Base-by-base conservation (phyloP, 768 basidiomycete genomes). In the Lentinula sp. region DNA sequence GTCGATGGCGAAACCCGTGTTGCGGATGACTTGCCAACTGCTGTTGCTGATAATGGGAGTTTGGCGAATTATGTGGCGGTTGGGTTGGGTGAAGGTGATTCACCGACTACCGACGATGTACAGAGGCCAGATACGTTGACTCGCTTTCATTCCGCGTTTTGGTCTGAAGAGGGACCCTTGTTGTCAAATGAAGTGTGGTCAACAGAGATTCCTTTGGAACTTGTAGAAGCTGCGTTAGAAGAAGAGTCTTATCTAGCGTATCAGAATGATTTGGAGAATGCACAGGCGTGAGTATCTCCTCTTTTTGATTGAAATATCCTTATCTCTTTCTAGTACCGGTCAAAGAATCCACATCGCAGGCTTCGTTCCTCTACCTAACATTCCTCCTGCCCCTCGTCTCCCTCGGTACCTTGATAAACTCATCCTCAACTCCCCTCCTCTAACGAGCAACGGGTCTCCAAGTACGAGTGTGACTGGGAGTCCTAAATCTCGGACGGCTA, bases 391-490 rank as follows among this genome's bases (percentile, higher is more conserved):
- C 2, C 95, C 97, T 1, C 77, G 81, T 1, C 80, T 98, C 48
- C 97, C 97, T 0, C 77, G 95, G 1, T 93, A 98, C 68, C 77
- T 99, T 45, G 95, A 98, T 69, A 95, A 94, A 68, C 86, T 97
- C 53, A 97, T 98, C 61, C 74, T 99, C 63, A 98, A 98, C 61
- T 71, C 65, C 61, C 70, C 67, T n/a, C 35, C 53, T 37, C n/a
- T 34, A 15, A 13, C 51, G 34, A 34, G n/a, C 13, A 34, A 34
- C 8, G 31, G 31, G 15, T 28, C 31, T 8, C 34, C 51, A 16
- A 28, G 13, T 31, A 5, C 32, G 37, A 42, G 18, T 68, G 79
- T 65, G 65, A 45, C 64, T 66, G 57, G 62, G 62, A 50, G 68
- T 65, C 32, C 21, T 10, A 18, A 15, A 15, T 16, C 6, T 51